These are phyloP conservation scores for Heliamphora exappendiculata DNA, from an alignment of 148 eudicot genomes.

Conservation along the genomic window DNA sequence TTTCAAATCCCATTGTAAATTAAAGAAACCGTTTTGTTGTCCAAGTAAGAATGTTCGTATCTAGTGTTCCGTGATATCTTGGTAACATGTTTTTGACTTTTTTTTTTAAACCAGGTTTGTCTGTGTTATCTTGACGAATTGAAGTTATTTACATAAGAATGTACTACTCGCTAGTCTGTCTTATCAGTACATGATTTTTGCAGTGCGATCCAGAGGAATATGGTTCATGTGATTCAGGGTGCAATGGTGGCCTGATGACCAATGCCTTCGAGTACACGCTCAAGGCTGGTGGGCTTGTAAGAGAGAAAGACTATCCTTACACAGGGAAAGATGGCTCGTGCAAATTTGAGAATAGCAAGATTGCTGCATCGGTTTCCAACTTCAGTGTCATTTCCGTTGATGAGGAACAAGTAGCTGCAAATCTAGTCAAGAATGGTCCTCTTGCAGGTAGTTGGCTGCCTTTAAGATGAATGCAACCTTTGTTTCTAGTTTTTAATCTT, in stretches of 20 bases:
- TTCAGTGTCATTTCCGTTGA: slow-evolving; percentile 63
- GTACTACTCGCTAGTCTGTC: neutral
- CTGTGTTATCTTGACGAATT: neutral
- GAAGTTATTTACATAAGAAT: neutral
- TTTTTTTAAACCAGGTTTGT: neutral
- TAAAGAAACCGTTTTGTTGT: neutral
- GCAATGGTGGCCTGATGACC: slow-evolving; percentile 75
- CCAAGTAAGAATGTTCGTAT: neutral
- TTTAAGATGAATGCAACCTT: neutral
- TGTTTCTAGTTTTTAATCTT: neutral
- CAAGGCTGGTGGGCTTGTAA: slow-evolving; percentile 62
- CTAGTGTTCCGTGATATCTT: neutral
- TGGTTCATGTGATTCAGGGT: slow-evolving; percentile 62
- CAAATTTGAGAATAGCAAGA: slow-evolving; percentile 56
- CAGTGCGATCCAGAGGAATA: slow-evolving; percentile 78
- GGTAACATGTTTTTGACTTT: neutral
- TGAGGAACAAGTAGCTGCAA: slow-evolving; percentile 82
- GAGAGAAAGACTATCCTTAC: slow-evolving; percentile 73
- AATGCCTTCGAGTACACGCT: slow-evolving; percentile 75
- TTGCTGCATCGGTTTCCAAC: slow-evolving; percentile 68
- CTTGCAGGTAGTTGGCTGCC: slow-evolving; percentile 58
- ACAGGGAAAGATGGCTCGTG: slow-evolving; percentile 51
- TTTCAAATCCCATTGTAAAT: neutral
- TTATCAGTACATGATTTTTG: slow-evolving; percentile 7
- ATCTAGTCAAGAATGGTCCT: slow-evolving; percentile 74